Base-by-base conservation (phyloP, 2,329 filamentous ascomycete species). In the Penicillium sp. region DNA sequence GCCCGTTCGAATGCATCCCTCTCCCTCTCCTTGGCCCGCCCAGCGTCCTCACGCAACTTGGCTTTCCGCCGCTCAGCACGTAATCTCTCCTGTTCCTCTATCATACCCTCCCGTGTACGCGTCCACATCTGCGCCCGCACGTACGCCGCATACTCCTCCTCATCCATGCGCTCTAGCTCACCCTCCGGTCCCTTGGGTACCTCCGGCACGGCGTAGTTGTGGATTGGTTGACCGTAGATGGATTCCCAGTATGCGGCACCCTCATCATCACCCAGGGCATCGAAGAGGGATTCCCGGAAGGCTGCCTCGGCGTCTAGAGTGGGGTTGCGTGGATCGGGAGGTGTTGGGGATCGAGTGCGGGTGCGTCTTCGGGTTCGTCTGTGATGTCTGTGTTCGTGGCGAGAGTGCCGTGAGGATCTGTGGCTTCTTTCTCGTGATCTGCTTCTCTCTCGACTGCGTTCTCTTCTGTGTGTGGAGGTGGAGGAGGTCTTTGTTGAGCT, bases 191-290 rank as follows among this genome's bases (percentile, higher is more conserved):
- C 83, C 68, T 79, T 67, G 60, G 73, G 64, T 1, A 68, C 67
- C 39, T 76, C 73, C 0, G 81, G 79, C 23, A 83, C 79, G 0
- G 84, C 71, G 70, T 95, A 97, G 6, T 86, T 84, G 73, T 97
- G 92, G 46, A 97, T 89, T 0, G 94, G 93, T 71, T 97, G 93
- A 1, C 92, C 92, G 74, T 97, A 99, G n/a, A 99, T 90, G 14
- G 86, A 85, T 72, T 97, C 89, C 94, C 94, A 99, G 77, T 94
- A 99, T 7, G 87, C 84, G 2, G 94, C 94, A 43, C 93, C 94
- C 75, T 99, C 94, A 69, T 97, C 93, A 73, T 99, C 94, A 33
- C 92, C 93, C 74, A 99, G 88, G 28, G 94, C 94, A 72, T 99
- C 94, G 76, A 97, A 97, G 5, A 99, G 86, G 0, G 92, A 96